Percentiles rank a stretch among this genome's conserved stretches.
These are phyloP conservation scores for Pseudogymnoascus sp. DNA, from an alignment of 2,329 filamentous ascomycete genomes.

Conservation along the genomic window DNA sequence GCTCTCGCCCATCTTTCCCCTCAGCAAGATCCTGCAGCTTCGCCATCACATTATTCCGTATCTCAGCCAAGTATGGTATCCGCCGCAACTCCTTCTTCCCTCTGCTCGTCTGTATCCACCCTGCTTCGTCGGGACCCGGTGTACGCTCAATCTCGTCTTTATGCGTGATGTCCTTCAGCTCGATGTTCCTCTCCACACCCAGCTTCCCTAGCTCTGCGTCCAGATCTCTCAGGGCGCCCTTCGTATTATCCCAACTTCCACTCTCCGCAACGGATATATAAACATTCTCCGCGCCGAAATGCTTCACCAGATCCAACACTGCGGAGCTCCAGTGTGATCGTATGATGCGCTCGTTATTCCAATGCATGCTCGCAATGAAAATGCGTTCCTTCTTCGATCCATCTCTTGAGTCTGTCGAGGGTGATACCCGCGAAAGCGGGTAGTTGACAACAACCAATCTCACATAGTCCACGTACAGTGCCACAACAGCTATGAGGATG, in stretches of 20 bases:
- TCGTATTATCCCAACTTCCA: constrained; percentile 64
- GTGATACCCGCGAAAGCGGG: constrained; percentile 11
- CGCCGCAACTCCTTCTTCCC: constrained; percentile 52
- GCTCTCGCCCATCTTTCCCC: constrained; percentile 40
- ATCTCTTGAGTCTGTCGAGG: background rate
- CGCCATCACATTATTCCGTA: constrained; percentile 59
- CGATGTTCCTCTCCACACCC: constrained; percentile 49
- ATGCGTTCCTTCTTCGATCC: constrained; percentile 36
- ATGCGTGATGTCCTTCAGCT: constrained; percentile 54
- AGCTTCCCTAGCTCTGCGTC: constrained; percentile 47
- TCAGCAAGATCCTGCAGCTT: constrained; percentile 46
- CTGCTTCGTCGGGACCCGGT: constrained; percentile 40
- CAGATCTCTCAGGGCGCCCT: constrained; percentile 52
- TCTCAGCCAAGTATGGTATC: constrained; percentile 60
- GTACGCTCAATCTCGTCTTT: constrained; percentile 45
- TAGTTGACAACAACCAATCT: background rate
- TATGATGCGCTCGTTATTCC: constrained; percentile 58
- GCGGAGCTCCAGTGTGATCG: constrained; percentile 57
- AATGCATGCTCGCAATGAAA: constrained; percentile 65
- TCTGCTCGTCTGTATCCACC: constrained; percentile 58
- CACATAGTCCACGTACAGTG: constrained; percentile 17
- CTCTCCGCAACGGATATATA: constrained; percentile 64
- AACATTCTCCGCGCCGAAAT: constrained; percentile 57
- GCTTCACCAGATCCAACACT: constrained; percentile 49
- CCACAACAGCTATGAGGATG: constrained; percentile 13